Evolutionary conservation across 2,329 filamentous ascomycete genomes (phyloP).

Genomic region (Scedosporium minutisporum): DNA sequence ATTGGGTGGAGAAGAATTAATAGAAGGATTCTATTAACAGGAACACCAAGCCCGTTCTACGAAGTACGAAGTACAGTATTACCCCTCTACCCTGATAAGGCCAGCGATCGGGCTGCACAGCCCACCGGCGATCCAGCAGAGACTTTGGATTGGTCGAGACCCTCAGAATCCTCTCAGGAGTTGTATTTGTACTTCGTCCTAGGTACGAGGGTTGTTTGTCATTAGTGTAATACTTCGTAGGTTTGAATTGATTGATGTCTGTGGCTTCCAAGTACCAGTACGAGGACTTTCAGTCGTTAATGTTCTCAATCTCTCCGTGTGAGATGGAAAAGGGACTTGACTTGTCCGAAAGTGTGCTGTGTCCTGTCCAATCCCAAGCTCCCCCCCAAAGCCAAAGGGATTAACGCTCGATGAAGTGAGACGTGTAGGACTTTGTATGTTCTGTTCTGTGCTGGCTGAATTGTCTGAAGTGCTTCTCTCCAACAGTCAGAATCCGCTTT

Average conservation of each 20-base stretch:
- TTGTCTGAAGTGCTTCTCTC: no score
- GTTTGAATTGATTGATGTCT: no score
- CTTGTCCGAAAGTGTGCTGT: background rate
- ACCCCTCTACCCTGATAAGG: background rate
- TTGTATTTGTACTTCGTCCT: background rate
- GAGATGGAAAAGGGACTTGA: no score
- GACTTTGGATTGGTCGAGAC: background rate
- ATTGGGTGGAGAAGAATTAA: background rate
- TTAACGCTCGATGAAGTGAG: no score
- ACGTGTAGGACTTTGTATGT: no score
- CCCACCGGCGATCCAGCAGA: background rate
- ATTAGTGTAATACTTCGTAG: no score
- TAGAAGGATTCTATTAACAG: background rate
- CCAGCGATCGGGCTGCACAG: conserved; percentile 4
- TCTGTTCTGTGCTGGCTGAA: no score
- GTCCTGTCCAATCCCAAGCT: background rate
- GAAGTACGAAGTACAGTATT: background rate
- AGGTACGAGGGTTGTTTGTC: background rate
- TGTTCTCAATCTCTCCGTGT: no score
- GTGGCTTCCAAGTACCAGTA: no score
- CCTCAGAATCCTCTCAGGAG: background rate
- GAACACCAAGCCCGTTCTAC: background rate
- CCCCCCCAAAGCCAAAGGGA: background rate
- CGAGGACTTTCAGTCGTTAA: no score
- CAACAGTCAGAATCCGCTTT: no score